A percentile compares a stretch with the other conserved stretches of the same genome.
phyloP scores from a whole-genome alignment of 768 basidiomycete species.

The Gymnopilus junonius region DNA sequence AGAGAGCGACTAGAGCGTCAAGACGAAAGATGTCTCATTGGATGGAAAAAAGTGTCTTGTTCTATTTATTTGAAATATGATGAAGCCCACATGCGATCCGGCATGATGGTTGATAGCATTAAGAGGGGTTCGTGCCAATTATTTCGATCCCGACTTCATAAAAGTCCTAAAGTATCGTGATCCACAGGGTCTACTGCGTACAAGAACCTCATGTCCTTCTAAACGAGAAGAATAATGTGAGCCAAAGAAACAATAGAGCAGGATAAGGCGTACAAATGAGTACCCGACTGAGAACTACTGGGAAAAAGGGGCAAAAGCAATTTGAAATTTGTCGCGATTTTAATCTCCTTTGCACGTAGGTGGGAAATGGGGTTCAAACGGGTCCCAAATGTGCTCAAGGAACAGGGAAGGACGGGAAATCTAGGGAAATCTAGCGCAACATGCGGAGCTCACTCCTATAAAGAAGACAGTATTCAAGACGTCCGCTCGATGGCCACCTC shows the following conservation, averaged over 20 bases:
- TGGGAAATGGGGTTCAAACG: neutral
- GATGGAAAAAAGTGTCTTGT: neutral
- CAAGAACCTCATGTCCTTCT: neutral
- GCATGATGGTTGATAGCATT: neutral
- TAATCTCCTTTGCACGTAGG: neutral
- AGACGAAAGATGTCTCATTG: neutral
- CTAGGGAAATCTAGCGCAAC: neutral
- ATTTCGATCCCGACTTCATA: neutral
- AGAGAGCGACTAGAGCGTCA: neutral
- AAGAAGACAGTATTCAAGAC: neutral
- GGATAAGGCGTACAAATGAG: neutral
- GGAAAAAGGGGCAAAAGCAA: neutral
- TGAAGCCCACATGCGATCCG: neutral
- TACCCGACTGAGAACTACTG: neutral
- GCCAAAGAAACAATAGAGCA: neutral
- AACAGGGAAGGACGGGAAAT: too few species aligned
- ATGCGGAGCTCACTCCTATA: neutral
- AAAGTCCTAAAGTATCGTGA: neutral
- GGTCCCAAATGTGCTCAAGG: too few species aligned
- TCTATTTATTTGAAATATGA: slow-evolving; percentile 5
- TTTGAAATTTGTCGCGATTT: slow-evolving; percentile 2
- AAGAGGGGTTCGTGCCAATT: neutral
- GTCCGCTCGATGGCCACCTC: too few species aligned
- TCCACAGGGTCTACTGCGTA: neutral
- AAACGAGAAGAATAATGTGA: neutral